Evolutionary conservation across 371 early-diverging fungal species (phyloP).

Genomic region (Mucor mucedo): DNA sequence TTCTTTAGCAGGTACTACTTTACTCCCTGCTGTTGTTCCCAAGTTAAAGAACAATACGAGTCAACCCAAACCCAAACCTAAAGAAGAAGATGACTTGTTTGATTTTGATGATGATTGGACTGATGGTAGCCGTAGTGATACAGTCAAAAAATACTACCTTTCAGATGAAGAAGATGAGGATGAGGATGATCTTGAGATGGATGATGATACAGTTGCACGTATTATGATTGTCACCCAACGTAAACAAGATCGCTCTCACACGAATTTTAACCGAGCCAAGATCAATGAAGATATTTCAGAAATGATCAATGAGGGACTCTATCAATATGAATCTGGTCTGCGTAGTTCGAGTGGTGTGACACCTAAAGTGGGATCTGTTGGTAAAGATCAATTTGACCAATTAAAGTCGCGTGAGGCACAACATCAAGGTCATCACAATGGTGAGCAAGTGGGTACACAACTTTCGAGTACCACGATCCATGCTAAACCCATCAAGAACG

Average conservation of each 20-base stretch:
- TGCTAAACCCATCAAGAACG: constrained; percentile 37
- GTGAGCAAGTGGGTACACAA: constrained; percentile 32
- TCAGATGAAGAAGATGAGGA: constrained; percentile 71
- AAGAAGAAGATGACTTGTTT: constrained; percentile 76
- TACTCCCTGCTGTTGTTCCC: constrained; percentile 31
- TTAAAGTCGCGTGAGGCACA: constrained; percentile 32
- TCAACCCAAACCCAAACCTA: constrained; percentile 28
- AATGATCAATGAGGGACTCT: constrained; percentile 94
- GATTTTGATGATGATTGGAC: constrained; percentile 73
- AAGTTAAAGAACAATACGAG: constrained; percentile 23
- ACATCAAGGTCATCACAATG: background rate
- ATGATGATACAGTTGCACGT: constrained; percentile 86
- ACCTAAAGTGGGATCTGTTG: constrained; percentile 73
- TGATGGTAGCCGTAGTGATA: constrained; percentile 58
- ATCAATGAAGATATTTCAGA: constrained; percentile 88
- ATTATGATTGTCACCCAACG: constrained; percentile 93
- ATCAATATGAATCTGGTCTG: constrained; percentile 85
- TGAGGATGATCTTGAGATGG: constrained; percentile 74
- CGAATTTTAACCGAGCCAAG: constrained; percentile 79
- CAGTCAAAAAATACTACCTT: constrained; percentile 68
- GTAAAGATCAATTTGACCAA: constrained; percentile 69
- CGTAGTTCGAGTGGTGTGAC: constrained; percentile 39
- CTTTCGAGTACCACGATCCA: constrained; percentile 31
- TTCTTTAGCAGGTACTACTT: constrained; percentile 46
- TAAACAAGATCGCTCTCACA: constrained; percentile 73